Evolutionary conservation across 2,329 filamentous ascomycete genomes (phyloP), one percentile per base, ranked within the genome.

Genomic region (Mariannaea sp.): DNA sequence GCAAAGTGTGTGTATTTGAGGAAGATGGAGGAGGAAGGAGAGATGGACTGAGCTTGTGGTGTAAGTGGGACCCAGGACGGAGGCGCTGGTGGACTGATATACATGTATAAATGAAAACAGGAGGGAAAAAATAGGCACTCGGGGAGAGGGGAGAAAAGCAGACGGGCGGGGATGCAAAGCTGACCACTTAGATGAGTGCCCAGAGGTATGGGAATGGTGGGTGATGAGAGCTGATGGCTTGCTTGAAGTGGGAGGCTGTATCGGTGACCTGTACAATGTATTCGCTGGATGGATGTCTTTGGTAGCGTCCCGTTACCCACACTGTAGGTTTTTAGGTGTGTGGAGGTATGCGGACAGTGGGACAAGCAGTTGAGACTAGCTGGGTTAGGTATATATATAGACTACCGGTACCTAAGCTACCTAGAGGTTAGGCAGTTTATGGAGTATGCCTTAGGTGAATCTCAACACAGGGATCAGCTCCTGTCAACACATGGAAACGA

Each of bases 281-380:
- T 54, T 53, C 52, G 58, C 35, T 45, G 46, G 53, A n/a, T n/a
- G n/a, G n/a, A n/a, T n/a, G n/a, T n/a, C n/a, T n/a, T n/a, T n/a
- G 45, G 30, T 35, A 32, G 44, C 44, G 45, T 43, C 9, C 29
- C 35, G n/a, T 52, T 41, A 20, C 32, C 46, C 61, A 61, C 63
- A 66, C 61, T 65, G 63, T 65, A 59, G 49, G 43, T 56, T 44
- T 41, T n/a, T n/a, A n/a, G n/a, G n/a, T n/a, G n/a, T n/a, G n/a
- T n/a, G n/a, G n/a, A n/a, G n/a, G n/a, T n/a, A n/a, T n/a, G n/a
- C n/a, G n/a, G n/a, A n/a, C n/a, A n/a, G n/a, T n/a, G n/a, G n/a
- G n/a, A n/a, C n/a, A n/a, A n/a, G n/a, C n/a, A n/a, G n/a, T n/a
- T n/a, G n/a, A n/a, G n/a, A n/a, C n/a, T n/a, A n/a, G n/a, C n/a